Evolutionary conservation across 1,284 basidiomycete genomes (phyloP), one percentile per base, ranked within the genome.

Genomic region (Trichosporon coremiiforme): DNA sequence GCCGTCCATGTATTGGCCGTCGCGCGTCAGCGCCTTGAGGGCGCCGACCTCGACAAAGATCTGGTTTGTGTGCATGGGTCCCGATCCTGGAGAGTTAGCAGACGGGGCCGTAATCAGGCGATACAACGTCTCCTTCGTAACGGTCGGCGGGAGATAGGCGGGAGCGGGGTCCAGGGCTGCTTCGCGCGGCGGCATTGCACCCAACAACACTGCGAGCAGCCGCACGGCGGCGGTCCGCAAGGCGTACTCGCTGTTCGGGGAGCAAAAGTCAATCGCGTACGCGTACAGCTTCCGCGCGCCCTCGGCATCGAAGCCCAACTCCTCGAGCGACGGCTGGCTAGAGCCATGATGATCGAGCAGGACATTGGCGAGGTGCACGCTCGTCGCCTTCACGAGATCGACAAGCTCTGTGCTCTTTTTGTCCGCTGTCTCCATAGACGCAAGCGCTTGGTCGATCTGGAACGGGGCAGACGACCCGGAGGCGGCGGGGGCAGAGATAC

Each of bases 181-280:
- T 8, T 71, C 69, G 9, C 72, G 70, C 1, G 80, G 80, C 0
- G 78, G 76, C 7, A 73, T 75, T 8, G 73, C 72, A 4, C 73
- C 71, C 1, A 81, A 70, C 4, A 82, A 70, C 4, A 77, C 78
- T 0, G 79, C 78, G 2, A 82, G 74, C 1, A 82, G 74, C 9
- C 80, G 74, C 12, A 81, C 75, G 3, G 80, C 76, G 3, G 79
- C 74, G 4, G 75, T 82, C 7, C 80, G 74, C 13, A 81, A 70
- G 5, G 72, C 41, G 17, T 75, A 68, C 31, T 79, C 77, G 5
- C 74, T 67, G 13, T 71, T 70, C 0, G 75, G 71, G 15, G 75
- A 70, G 29, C 75, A 74, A 55, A 77, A 75, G 6, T 71, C 68
- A 22, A 77, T 74, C 7, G 77, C 77, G 38, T 76, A 74, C 0